phyloP scores from a whole-genome alignment of 2,329 filamentous ascomycete genomes.

The Calonectria naviculata region DNA sequence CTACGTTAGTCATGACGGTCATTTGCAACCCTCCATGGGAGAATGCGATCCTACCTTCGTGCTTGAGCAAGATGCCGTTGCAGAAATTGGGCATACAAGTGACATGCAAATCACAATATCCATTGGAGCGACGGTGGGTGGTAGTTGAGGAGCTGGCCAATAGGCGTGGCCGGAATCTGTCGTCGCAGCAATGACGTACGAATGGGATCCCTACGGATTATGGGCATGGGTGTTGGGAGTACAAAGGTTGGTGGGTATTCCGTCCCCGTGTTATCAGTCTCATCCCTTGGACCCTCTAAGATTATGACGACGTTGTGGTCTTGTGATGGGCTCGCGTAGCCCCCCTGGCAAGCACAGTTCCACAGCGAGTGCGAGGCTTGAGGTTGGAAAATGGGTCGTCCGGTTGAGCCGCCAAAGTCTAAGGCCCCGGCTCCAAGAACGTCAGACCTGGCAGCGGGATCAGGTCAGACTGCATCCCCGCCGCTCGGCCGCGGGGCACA shows the following conservation, averaged over 20 bases:
- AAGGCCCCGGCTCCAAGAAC: not conserved
- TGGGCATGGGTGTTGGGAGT: not conserved
- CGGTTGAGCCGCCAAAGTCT: constrained; percentile 20
- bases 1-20: not conserved
- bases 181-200: constrained; percentile 2
- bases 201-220: not conserved
- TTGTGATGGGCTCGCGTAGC: constrained; percentile 4
- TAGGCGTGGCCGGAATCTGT: not conserved
- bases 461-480: constrained; percentile 21
- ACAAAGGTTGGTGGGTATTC: not conserved
- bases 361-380: not conserved
- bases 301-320: constrained; percentile 1
- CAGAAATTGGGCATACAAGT: constrained; percentile 18
- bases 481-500: constrained; percentile 14
- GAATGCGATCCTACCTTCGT: not conserved
- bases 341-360: not conserved
- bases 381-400: constrained; percentile 12
- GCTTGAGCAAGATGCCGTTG: not conserved
- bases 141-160: not conserved
- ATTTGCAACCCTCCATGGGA: not conserved
- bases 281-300: not conserved
- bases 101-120: constrained; percentile 7
- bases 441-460: constrained; percentile 13
- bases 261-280: not conserved
- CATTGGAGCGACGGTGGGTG: not conserved